A percentile compares a stretch with the other conserved stretches of the same genome.
phyloP scores from a whole-genome alignment of 2,329 filamentous ascomycete species.

The Hypomyces rosellus region DNA sequence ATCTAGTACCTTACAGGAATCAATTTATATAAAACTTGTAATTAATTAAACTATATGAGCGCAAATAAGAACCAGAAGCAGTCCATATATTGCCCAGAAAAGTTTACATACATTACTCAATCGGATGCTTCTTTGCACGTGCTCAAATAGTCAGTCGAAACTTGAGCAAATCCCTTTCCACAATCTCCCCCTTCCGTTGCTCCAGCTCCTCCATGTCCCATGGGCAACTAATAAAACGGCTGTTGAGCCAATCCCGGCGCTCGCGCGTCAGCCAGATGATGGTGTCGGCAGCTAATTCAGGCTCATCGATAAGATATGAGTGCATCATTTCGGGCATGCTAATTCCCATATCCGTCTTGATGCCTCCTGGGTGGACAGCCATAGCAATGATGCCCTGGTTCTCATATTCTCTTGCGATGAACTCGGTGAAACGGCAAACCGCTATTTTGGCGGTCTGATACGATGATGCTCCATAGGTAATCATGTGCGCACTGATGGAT shows the following conservation, averaged over 20 bases:
- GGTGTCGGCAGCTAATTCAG: slow-evolving; percentile 20
- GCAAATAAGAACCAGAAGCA: too few species aligned
- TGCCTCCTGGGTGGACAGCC: slow-evolving; percentile 32
- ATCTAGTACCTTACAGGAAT: too few species aligned
- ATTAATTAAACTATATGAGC: too few species aligned
- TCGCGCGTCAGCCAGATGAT: slow-evolving; percentile 21
- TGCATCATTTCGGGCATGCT: too few species aligned
- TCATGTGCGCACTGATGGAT: neutral
- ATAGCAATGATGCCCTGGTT: slow-evolving; percentile 35
- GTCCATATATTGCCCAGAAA: too few species aligned
- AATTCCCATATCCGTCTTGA: slow-evolving; percentile 22
- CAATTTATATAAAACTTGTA: too few species aligned
- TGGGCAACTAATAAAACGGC: slow-evolving; percentile 21
- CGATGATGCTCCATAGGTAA: slow-evolving; percentile 13
- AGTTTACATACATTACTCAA: too few species aligned
- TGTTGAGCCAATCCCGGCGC: slow-evolving; percentile 30
- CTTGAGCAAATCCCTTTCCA: slow-evolving; percentile 23
- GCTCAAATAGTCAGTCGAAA: neutral
- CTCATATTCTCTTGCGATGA: slow-evolving; percentile 39
- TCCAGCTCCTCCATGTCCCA: slow-evolving; percentile 29
- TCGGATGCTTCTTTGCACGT: too few species aligned
- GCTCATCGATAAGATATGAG: slow-evolving; percentile 15
- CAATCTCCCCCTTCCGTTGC: slow-evolving; percentile 23
- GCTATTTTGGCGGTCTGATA: slow-evolving; percentile 47
- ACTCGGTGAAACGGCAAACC: slow-evolving; percentile 43